These are phyloP conservation scores for Hordeum vulgare DNA, from an alignment of 176 grass and related monocot species.

Conservation along the genomic window MorexV3_pseudomolecules_assembly NC_058523.1:272407191-272407690, in stretches of 20 bases:
- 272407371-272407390: neutral
- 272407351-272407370: neutral
- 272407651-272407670: neutral
- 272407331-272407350: neutral
- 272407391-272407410: neutral
- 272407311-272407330: neutral
- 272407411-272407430: neutral
- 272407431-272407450: slow-evolving; percentile 1
- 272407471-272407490: neutral
- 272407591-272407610: neutral
- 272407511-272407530: neutral
- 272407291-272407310: neutral
- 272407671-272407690: neutral
- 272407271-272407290: neutral
- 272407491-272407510: neutral
- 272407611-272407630: neutral
- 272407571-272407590: neutral
- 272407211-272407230: neutral
- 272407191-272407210: neutral
- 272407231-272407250: neutral
- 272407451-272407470: slow-evolving; percentile 7
- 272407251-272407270: neutral
- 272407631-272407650: neutral
- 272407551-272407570: neutral
- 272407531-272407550: neutral